Evolutionary conservation across 192 early-diverging fungal genomes (phyloP).

Genomic region (Spizellomyces sp.): DNA sequence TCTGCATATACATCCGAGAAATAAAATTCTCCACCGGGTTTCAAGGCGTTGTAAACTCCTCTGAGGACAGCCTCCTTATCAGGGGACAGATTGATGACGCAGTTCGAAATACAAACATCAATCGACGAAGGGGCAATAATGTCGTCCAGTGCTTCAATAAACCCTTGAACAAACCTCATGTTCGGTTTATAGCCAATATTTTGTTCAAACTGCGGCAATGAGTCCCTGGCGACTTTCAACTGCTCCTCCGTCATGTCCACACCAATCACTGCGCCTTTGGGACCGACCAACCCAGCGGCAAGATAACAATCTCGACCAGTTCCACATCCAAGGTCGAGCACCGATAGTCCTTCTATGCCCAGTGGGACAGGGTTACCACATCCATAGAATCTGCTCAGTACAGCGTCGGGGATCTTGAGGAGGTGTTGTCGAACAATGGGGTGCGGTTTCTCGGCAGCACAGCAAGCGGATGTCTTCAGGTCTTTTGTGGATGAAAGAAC

Average conservation of each 20-base stretch:
- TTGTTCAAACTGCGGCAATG: not conserved
- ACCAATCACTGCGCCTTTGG: slow-evolving; percentile 2
- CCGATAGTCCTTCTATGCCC: slow-evolving; percentile 5
- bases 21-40: slow-evolving; percentile 3
- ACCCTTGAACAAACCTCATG: not conserved
- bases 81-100: slow-evolving; percentile 5
- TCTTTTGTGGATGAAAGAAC: slow-evolving; percentile 2
- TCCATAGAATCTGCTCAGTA: not conserved
- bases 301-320: slow-evolving; percentile 5
- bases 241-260: slow-evolving; percentile 18
- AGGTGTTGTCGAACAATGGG: not conserved
- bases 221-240: not conserved
- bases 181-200: not conserved
- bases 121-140: not conserved
- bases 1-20: slow-evolving; percentile 9
- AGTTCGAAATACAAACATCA: slow-evolving; percentile 6
- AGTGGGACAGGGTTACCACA: slow-evolving; percentile 10
- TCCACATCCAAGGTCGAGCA: slow-evolving; percentile 7
- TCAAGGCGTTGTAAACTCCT: slow-evolving; percentile 5
- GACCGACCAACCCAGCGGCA: slow-evolving; percentile 6
- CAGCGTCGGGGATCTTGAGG: not conserved
- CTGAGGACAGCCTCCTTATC: not conserved
- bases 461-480: slow-evolving; percentile 5
- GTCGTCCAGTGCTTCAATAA: not conserved
- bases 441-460: not conserved